These are phyloP conservation scores for Hanseniaspora singularis DNA, from an alignment of 805 yeast species.

Conservation along the genomic window DNA sequence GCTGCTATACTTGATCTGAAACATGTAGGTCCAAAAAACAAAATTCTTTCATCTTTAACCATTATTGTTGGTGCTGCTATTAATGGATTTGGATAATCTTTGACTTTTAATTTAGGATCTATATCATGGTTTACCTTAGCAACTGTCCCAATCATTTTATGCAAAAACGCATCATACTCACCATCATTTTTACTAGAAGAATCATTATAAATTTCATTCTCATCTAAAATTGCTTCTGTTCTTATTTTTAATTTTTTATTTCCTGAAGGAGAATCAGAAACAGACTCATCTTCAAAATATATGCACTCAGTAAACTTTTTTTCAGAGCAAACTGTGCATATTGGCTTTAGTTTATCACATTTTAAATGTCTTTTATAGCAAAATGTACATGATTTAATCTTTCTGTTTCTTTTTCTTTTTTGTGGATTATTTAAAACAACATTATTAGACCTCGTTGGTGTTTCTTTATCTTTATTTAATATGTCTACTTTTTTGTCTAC, in stretches of 20 bases:
- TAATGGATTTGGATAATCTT: slow-evolving; percentile 15
- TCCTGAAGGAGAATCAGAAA: too few species aligned
- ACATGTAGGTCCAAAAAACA: slow-evolving; percentile 27
- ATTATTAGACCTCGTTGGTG: too few species aligned
- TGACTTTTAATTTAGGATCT: background rate
- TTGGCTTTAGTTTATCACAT: slow-evolving; percentile 25
- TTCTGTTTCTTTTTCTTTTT: slow-evolving; percentile 21
- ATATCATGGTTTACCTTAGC: background rate
- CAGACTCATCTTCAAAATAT: slow-evolving; percentile 19
- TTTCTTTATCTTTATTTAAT: too few species aligned
- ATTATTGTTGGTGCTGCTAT: slow-evolving; percentile 17
- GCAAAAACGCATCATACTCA: too few species aligned
- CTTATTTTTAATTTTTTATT: too few species aligned
- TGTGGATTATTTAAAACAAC: too few species aligned
- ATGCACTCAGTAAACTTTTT: slow-evolving; percentile 19
- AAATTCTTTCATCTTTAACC: slow-evolving; percentile 20
- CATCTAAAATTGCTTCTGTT: too few species aligned
- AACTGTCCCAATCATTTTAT: background rate
- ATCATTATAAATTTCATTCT: too few species aligned
- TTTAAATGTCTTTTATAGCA: slow-evolving; percentile 25
- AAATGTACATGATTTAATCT: slow-evolving; percentile 24
- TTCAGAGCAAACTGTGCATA: slow-evolving; percentile 23
- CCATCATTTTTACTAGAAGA: too few species aligned
- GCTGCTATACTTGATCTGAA: slow-evolving; percentile 18
- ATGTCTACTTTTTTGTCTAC: too few species aligned